Evolutionary conservation across 495 filamentous ascomycete genomes (phyloP).

Genomic region (Aspergillus wentii): DNA sequence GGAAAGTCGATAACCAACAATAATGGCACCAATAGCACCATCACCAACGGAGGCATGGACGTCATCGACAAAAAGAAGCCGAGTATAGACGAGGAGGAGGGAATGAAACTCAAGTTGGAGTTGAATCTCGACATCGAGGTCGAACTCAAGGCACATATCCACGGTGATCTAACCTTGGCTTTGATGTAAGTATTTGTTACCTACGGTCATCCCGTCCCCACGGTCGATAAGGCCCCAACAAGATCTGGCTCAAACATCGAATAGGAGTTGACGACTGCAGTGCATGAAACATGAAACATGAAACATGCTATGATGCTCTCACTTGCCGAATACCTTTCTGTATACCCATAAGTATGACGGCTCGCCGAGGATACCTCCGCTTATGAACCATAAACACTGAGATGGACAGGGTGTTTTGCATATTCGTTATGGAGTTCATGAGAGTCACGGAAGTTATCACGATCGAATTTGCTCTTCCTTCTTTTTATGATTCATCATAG

Average conservation of each 20-base stretch:
- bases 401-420: too few species aligned
- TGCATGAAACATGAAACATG: conserved; percentile 18
- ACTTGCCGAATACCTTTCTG: too few species aligned
- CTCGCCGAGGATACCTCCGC: too few species aligned
- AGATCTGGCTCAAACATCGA: conserved; percentile 9
- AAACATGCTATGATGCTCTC: background rate
- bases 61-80: conserved; percentile 23
- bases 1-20: conserved; percentile 14
- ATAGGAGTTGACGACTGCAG: conserved; percentile 28
- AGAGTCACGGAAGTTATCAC: too few species aligned
- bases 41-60: conserved; percentile 27
- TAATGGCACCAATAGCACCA: conserved; percentile 7
- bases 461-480: too few species aligned
- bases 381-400: too few species aligned
- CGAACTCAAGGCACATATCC: conserved; percentile 83
- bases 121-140: conserved; percentile 86
- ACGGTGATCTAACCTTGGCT: conserved; percentile 80
- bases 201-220: too few species aligned
- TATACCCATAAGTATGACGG: too few species aligned
- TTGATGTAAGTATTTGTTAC: conserved; percentile 77
- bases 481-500: too few species aligned
- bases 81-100: conserved; percentile 36
- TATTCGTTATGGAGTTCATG: too few species aligned
- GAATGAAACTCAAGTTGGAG: conserved; percentile 71
- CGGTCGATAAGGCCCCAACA: too few species aligned